A percentile compares a stretch with the other conserved stretches of the same genome.
phyloP scores from a whole-genome alignment of 176 grass and related monocot species.

The Rhynchospora tenuis region DNA sequence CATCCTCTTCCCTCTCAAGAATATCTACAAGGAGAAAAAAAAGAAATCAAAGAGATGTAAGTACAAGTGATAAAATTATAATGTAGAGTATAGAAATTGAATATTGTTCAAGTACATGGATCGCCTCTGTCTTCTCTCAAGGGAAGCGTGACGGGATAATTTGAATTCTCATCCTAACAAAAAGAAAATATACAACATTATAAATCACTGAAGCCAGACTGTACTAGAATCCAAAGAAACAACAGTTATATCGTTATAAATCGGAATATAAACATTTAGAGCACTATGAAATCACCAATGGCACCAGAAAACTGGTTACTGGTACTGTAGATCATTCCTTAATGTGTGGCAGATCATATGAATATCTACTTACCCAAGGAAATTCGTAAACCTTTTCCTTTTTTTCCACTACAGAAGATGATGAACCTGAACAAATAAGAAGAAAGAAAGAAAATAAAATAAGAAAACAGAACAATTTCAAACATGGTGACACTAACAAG shows the following conservation, averaged over 20 bases:
- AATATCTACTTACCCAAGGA: slow-evolving; percentile 7
- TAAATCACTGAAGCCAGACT: background rate
- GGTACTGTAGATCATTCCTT: background rate
- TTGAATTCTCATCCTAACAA: slow-evolving; percentile 51
- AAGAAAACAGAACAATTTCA: background rate
- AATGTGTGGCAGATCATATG: background rate
- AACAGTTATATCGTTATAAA: background rate
- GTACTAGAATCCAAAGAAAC: background rate
- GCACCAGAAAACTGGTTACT: background rate
- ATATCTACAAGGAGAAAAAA: slow-evolving; percentile 38
- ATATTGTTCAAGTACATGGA: slow-evolving; percentile 48
- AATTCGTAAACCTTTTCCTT: background rate
- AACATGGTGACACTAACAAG: background rate
- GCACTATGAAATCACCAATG: background rate
- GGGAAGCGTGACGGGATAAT: slow-evolving; percentile 65
- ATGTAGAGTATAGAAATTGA: background rate
- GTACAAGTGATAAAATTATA: background rate
- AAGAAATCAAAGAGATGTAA: slow-evolving; percentile 2
- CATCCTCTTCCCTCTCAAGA: slow-evolving; percentile 69
- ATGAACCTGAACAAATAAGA: background rate
- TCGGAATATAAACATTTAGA: background rate
- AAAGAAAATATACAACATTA: slow-evolving; percentile 4
- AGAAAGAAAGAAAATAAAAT: background rate
- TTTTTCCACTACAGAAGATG: background rate
- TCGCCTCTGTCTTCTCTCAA: slow-evolving; percentile 56